A percentile compares a stretch with the other conserved stretches of the same genome.
These are phyloP conservation scores for Styphnolobium japonicum DNA, from an alignment of 306 rosid species.

Conservation along the genomic window DNA sequence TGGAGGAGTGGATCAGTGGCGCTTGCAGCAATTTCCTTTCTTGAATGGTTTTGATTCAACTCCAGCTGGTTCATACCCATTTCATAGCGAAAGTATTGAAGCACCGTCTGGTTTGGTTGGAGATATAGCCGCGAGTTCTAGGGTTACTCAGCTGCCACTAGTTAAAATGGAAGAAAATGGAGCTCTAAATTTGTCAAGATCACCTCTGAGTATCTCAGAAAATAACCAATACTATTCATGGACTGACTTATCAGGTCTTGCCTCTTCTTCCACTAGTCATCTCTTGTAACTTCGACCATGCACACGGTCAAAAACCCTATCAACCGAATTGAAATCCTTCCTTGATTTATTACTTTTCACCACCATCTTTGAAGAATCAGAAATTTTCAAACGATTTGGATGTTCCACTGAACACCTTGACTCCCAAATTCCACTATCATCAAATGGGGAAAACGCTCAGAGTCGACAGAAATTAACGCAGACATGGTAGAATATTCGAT, in stretches of 20 bases:
- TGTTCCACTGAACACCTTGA: background rate
- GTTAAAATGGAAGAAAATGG: conserved; percentile 58
- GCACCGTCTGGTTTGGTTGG: conserved; percentile 30
- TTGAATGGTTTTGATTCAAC: conserved; percentile 51
- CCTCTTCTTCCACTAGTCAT: conserved; percentile 61
- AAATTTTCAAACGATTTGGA: background rate
- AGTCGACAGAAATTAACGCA: conserved; percentile 25
- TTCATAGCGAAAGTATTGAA: conserved; percentile 40
- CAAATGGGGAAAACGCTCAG: conserved; percentile 1
- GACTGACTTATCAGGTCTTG: conserved; percentile 69
- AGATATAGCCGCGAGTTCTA: conserved; percentile 40
- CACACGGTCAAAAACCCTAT: background rate
- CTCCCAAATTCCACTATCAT: conserved; percentile 3
- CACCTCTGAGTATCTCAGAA: conserved; percentile 34
- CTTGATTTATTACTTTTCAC: background rate
- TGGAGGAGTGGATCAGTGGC: conserved; percentile 52
- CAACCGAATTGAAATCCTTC: background rate
- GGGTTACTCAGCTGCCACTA: conserved; percentile 50
- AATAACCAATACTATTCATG: conserved; percentile 51
- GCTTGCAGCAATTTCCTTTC: conserved; percentile 65
- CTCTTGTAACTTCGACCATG: conserved; percentile 44
- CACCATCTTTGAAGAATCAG: background rate
- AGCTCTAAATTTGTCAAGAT: conserved; percentile 42
- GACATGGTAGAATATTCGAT: conserved; percentile 34
- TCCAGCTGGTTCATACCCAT: conserved; percentile 35